Evolutionary conservation across 2,329 filamentous ascomycete species (phyloP).

Genomic region (Fusarium cicatricum): DNA sequence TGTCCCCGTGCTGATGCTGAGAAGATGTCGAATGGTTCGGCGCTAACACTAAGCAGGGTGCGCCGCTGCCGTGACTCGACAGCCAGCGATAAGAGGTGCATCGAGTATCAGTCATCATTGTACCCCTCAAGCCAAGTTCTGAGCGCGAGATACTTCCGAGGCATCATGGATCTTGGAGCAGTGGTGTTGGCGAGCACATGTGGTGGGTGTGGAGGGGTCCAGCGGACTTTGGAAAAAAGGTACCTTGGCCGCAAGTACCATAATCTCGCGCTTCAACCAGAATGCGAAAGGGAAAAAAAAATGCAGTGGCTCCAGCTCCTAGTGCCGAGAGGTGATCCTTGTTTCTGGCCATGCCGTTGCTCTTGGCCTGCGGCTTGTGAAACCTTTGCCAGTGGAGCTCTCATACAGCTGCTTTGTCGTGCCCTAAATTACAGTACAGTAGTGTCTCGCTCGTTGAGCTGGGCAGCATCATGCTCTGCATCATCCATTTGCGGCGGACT

Average conservation of each 20-base stretch:
- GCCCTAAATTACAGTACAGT: not conserved
- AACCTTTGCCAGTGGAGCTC: conserved; percentile 33
- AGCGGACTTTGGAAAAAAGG: not conserved
- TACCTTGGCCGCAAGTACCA: conserved; percentile 27
- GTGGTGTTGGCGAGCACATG: conserved; percentile 4
- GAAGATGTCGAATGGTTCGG: conserved; percentile 6
- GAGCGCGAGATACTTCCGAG: conserved; percentile 1
- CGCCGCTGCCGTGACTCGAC: conserved; percentile 21
- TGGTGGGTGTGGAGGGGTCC: conserved; percentile 13
- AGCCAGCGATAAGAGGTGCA: conserved; percentile 4
- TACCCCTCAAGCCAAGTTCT: not conserved
- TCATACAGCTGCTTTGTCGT: not conserved
- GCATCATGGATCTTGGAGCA: conserved; percentile 2
- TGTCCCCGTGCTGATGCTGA: conserved; percentile 5
- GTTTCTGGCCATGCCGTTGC: conserved; percentile 16
- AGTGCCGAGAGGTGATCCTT: conserved; percentile 23
- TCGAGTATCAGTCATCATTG: conserved; percentile 13
- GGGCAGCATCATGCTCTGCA: conserved; percentile 9
- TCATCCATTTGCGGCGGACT: conserved; percentile 10
- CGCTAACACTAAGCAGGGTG: conserved; percentile 13
- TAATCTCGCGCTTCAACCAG: not conserved
- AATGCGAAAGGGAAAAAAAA: conserved; percentile 19
- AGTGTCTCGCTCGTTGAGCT: not conserved
- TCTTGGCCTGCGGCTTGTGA: conserved; percentile 31
- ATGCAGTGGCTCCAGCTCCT: conserved; percentile 35